Evolutionary conservation across 1,284 basidiomycete genomes (phyloP), one percentile per base, ranked within the genome.

Genomic region (Sparassis latifolia): DNA sequence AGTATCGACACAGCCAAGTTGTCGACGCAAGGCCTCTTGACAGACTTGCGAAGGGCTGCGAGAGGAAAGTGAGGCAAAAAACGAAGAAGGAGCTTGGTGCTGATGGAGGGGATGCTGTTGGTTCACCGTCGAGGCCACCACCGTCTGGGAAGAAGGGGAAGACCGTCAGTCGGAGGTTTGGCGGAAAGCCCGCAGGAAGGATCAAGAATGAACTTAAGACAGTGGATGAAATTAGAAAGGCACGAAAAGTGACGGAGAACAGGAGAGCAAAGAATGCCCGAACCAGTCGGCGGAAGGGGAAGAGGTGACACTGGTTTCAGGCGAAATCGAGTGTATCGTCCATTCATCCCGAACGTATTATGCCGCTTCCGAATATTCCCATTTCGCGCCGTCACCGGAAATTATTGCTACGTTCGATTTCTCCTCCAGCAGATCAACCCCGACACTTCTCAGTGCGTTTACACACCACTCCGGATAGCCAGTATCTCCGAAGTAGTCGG

Each of bases 391-490:
- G 46, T 70, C 72, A 2, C 86, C 85, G n/a, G 74, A 62, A 33
- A 84, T 69, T 1, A 84, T 63, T 50, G 72, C 73, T 10, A 70
- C 64, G 29, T 74, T 58, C 35, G 66, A 63, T 32, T 65, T 68
- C 20, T 72, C 78, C 52, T 84, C 77, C 10, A 89, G 67, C 47
- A 90, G 64, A 66, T 91, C 86, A 1, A 91, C 85, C 1, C 85
- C 85, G 12, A 89, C 88, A 53, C 80, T 85, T 30, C 73, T 71
- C 47, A 90, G 67, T 20, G 89, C 89, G 62, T 89, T 85, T 3
- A 92, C 79, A 59, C 86, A 89, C 89, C 89, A 92, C 59, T 82
- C 79, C 0, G 89, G 89, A 63, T 90, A 91, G 31, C 82, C 84
- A 31, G 69, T 66, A 51, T 78, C 74, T 12, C 77, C 82, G 63